Evolutionary conservation across 768 basidiomycete species (phyloP).

Genomic region (Lactifluus hygrophoroides): DNA sequence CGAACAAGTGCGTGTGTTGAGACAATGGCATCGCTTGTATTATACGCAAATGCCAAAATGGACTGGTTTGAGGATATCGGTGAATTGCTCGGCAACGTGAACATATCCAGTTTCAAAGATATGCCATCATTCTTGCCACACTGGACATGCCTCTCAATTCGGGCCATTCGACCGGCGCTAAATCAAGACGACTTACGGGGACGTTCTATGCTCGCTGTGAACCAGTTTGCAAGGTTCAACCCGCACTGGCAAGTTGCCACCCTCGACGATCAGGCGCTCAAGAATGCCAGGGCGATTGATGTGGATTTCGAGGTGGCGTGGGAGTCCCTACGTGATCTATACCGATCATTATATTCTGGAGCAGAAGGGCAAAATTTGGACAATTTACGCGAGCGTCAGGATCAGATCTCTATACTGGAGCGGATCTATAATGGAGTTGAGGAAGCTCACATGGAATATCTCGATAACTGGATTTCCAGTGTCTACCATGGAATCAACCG

Average conservation of each 20-base stretch:
- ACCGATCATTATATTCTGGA: neutral
- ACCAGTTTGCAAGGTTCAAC: too few relatives aligned
- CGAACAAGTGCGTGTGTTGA: slow-evolving; percentile 3
- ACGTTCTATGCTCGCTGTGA: neutral
- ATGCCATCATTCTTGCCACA: neutral
- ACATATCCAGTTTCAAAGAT: neutral
- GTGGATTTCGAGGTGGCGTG: neutral
- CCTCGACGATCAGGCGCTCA: neutral
- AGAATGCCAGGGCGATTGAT: neutral
- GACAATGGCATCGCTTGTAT: neutral
- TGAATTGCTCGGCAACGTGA: neutral
- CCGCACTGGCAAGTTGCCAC: neutral
- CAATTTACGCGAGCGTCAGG: neutral
- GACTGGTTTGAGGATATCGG: slow-evolving; percentile 8
- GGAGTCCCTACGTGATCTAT: neutral
- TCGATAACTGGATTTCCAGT: neutral
- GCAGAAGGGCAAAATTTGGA: neutral
- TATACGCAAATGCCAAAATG: neutral
- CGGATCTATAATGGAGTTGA: neutral
- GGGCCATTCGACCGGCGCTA: neutral
- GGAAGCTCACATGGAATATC: neutral
- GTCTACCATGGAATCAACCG: neutral
- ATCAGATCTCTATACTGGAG: neutral
- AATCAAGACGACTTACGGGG: neutral
- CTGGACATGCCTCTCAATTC: neutral